Evolutionary conservation across 2,329 filamentous ascomycete species (phyloP).

Genomic region (Ophiostoma pallidulum): DNA sequence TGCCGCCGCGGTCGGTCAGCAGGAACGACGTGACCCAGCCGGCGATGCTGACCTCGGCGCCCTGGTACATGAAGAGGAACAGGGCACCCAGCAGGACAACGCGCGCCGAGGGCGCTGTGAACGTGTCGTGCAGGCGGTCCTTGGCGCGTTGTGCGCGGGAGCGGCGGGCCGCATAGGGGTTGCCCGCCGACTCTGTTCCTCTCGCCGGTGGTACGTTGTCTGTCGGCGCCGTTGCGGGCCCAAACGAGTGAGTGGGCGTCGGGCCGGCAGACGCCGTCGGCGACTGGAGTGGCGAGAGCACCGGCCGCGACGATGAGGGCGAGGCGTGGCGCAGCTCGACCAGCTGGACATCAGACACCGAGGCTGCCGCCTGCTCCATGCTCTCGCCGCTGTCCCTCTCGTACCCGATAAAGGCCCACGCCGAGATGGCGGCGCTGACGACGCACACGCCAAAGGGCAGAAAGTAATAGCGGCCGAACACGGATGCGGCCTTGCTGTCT

Average conservation of each 20-base stretch:
- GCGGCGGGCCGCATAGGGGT: background rate
- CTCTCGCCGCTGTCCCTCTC: conserved; percentile 43
- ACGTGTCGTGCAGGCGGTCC: conserved; percentile 32
- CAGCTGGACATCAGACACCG: conserved; percentile 6
- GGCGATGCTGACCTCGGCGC: conserved; percentile 72
- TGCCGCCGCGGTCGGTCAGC: conserved; percentile 60
- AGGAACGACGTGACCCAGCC: conserved; percentile 85
- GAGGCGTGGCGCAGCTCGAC: too few relatives aligned
- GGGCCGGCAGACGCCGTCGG: background rate
- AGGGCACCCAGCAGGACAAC: conserved; percentile 64
- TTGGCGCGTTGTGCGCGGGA: background rate
- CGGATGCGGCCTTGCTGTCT: conserved; percentile 7
- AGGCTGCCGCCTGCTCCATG: background rate
- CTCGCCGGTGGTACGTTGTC: too few relatives aligned
- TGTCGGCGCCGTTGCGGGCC: conserved; percentile 5
- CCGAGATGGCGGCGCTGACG: conserved; percentile 46
- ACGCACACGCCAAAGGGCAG: conserved; percentile 51
- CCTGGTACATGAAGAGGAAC: conserved; percentile 82
- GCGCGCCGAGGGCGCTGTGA: conserved; percentile 39
- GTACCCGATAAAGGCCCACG: conserved; percentile 62
- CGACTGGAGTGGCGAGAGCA: conserved; percentile 8
- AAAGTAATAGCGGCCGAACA: conserved; percentile 53
- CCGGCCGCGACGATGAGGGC: background rate
- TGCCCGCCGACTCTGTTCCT: too few relatives aligned
- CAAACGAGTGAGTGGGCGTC: conserved; percentile 7